Conservation (phyloP, 768 basidiomycete genomes). For the Ramaria sp. region DNA sequence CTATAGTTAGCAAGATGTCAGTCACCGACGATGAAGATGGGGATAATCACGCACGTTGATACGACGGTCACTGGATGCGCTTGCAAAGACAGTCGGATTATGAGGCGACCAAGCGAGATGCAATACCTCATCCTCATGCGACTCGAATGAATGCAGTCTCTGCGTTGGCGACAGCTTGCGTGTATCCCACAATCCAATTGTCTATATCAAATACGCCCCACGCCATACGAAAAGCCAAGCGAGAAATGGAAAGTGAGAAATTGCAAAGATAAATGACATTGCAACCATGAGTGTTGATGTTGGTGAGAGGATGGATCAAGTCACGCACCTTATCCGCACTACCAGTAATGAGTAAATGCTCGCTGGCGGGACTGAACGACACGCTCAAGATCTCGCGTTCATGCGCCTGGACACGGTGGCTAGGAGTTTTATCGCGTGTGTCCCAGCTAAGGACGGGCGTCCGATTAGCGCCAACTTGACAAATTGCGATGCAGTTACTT, state of each 20-base stretch:
- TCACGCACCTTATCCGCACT: conserved; percentile 83
- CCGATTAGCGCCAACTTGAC: conserved; percentile 8
- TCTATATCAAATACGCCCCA: conserved; percentile 34
- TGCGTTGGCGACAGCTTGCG: conserved; percentile 49
- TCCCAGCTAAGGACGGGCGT: conserved; percentile 63
- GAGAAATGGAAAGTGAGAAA: too few species aligned
- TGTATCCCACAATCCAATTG: conserved; percentile 79
- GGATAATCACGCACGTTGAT: conserved; percentile 37
- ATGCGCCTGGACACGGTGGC: conserved; percentile 71
- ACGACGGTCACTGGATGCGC: conserved; percentile 85
- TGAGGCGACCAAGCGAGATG: conserved; percentile 95
- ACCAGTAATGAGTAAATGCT: conserved; percentile 78
- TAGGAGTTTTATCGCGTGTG: conserved; percentile 64
- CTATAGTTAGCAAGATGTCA: background rate
- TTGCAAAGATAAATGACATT: too few species aligned
- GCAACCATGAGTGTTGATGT: background rate
- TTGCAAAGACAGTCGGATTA: conserved; percentile 85
- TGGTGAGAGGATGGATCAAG: background rate
- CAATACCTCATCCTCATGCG: conserved; percentile 90
- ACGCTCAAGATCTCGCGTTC: conserved; percentile 86
- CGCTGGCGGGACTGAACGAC: conserved; percentile 75
- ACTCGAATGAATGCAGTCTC: conserved; percentile 83
- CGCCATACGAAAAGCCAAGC: too few species aligned
- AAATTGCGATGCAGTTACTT: conserved; percentile 20
- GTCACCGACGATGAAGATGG: background rate